Evolutionary conservation across 2,329 filamentous ascomycete genomes (phyloP).

Genomic region (Aspergillus bombycis): DNA sequence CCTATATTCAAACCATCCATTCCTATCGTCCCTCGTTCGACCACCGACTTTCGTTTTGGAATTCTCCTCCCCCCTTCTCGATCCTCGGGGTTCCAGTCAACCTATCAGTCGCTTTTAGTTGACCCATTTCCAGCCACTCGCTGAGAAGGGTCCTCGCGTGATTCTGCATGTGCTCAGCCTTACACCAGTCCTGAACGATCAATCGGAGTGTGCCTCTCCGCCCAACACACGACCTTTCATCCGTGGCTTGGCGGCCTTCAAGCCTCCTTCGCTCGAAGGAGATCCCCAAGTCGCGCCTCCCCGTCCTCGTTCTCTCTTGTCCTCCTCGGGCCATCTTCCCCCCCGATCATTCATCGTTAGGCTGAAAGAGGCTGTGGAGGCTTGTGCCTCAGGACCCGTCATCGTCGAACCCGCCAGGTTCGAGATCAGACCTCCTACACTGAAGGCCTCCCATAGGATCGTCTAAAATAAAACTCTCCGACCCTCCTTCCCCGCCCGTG

Average conservation of each 20-base stretch:
- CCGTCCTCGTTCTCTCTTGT: constrained; percentile 1
- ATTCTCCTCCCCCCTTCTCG: neutral
- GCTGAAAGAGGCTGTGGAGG: constrained; percentile 16
- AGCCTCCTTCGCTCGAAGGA: constrained; percentile 9
- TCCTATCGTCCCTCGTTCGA: neutral
- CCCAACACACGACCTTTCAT: constrained; percentile 25
- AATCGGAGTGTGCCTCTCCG: constrained; percentile 26
- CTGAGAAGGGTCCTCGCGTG: constrained; percentile 14
- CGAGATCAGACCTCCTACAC: constrained; percentile 20
- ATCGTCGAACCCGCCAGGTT: constrained; percentile 7
- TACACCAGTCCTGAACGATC: constrained; percentile 19
- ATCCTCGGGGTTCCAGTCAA: neutral
- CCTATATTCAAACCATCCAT: constrained; percentile 3
- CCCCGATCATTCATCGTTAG: constrained; percentile 1
- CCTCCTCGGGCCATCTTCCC: constrained; percentile 2
- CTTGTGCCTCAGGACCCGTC: constrained; percentile 12
- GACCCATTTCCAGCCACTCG: constrained; percentile 3
- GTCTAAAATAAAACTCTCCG: constrained; percentile 11
- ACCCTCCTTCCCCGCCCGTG: constrained; percentile 7
- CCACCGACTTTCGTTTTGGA: neutral
- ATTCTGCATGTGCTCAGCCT: constrained; percentile 23
- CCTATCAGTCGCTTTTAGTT: constrained; percentile 1
- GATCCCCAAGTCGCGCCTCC: constrained; percentile 3
- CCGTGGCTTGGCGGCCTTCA: constrained; percentile 21
- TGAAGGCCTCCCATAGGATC: constrained; percentile 12